Percentiles rank a stretch among this genome's conserved stretches.
These are phyloP conservation scores for Carex littledalei DNA, from an alignment of 176 grass and related monocot species.

Conservation along the genomic window DNA sequence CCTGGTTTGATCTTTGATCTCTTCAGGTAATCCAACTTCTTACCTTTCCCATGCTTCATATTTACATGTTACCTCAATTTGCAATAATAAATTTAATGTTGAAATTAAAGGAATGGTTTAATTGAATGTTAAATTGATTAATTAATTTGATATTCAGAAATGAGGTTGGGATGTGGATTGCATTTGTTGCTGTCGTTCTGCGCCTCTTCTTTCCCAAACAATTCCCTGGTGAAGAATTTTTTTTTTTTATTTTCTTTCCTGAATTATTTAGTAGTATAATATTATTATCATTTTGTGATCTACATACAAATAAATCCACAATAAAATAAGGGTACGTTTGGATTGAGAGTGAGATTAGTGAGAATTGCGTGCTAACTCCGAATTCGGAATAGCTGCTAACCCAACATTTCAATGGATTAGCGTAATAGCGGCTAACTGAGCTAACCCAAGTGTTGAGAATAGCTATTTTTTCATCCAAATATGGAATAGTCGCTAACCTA, in stretches of 20 bases:
- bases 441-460: too few relatives aligned
- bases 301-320: not conserved
- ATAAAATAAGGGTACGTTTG: not conserved
- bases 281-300: too few relatives aligned
- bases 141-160: constrained; percentile 41
- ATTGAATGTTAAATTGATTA: not conserved
- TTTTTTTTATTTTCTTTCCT: not conserved
- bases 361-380: too few relatives aligned
- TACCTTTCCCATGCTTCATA: not conserved
- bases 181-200: constrained; percentile 51
- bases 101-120: not conserved
- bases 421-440: too few relatives aligned
- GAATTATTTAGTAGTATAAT: not conserved
- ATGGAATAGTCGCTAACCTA: too few relatives aligned
- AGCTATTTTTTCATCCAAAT: too few relatives aligned
- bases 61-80: not conserved
- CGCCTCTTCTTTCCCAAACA: constrained; percentile 76
- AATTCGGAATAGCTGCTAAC: too few relatives aligned
- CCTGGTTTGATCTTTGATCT: constrained; percentile 55
- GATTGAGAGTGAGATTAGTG: too few relatives aligned
- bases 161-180: constrained; percentile 80
- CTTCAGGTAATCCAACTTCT: constrained; percentile 32
- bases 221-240: constrained; percentile 47
- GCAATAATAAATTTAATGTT: not conserved
- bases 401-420: too few relatives aligned